Evolutionary conservation across 2,329 filamentous ascomycete genomes (phyloP).

Genomic region (Beauveria rudraprayagi): DNA sequence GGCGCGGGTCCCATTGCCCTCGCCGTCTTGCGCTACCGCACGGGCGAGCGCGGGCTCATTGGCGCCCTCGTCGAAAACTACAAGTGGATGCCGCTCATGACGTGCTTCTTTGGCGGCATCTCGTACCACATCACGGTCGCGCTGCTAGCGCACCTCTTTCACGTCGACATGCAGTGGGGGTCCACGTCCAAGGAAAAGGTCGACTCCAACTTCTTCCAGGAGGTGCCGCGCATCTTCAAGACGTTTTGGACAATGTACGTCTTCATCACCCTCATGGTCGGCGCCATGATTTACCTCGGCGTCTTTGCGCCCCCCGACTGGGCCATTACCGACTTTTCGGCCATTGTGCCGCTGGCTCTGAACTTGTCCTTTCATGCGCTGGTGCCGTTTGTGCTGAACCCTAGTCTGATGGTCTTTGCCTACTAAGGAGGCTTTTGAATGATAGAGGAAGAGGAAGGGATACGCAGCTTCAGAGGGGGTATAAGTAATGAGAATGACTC

Average conservation of each 20-base stretch:
- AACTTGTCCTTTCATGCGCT: conserved; percentile 48
- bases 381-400: conserved; percentile 52
- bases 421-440: background rate
- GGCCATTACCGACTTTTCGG: conserved; percentile 49
- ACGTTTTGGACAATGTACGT: conserved; percentile 46
- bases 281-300: conserved; percentile 40
- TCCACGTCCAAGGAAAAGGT: conserved; percentile 53
- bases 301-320: conserved; percentile 43
- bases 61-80: conserved; percentile 36
- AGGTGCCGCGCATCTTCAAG: conserved; percentile 46
- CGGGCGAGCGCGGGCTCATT: conserved; percentile 44
- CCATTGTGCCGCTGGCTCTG: conserved; percentile 49
- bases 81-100: conserved; percentile 52
- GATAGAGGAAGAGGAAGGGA: background rate
- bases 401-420: conserved; percentile 43
- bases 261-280: conserved; percentile 37
- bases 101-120: conserved; percentile 36
- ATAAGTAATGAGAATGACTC: background rate
- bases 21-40: conserved; percentile 55
- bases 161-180: conserved; percentile 40
- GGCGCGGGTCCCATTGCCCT: conserved; percentile 52
- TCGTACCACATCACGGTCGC: conserved; percentile 34
- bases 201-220: conserved; percentile 47
- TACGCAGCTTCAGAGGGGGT: too few relatives aligned
- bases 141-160: conserved; percentile 34